These are phyloP conservation scores for Pseudogymnoascus sp. DNA, from an alignment of 2,329 filamentous ascomycete species.

Conservation along the genomic window DNA sequence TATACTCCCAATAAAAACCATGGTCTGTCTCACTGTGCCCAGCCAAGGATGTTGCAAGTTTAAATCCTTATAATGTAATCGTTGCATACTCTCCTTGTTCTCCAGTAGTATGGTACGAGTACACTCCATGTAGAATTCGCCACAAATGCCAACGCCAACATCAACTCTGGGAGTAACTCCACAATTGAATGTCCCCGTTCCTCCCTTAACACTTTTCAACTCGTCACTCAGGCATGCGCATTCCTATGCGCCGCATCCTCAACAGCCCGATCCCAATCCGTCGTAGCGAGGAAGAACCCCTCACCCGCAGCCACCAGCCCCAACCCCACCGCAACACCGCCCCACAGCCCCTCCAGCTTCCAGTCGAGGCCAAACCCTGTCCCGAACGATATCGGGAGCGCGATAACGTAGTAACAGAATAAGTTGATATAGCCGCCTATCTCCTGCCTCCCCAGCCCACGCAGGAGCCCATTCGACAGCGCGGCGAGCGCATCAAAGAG, in stretches of 20 bases:
- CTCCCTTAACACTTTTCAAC: neutral
- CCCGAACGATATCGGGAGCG: conserved; percentile 73
- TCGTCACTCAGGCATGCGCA: conserved; percentile 27
- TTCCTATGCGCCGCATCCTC: conserved; percentile 53
- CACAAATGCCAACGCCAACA: neutral
- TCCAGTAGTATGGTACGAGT: neutral
- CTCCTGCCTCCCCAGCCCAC: conserved; percentile 80
- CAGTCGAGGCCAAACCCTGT: conserved; percentile 69
- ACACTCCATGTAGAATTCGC: neutral
- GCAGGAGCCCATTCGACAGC: conserved; percentile 74
- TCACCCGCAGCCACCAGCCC: conserved; percentile 47
- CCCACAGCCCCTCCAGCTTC: conserved; percentile 76
- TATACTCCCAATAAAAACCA: neutral
- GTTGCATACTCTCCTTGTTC: neutral
- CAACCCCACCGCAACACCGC: conserved; percentile 58
- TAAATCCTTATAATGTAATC: neutral
- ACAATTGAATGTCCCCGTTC: neutral
- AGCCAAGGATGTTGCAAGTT: neutral
- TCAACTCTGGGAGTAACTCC: no score
- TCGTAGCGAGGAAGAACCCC: conserved; percentile 45
- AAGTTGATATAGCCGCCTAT: conserved; percentile 86
- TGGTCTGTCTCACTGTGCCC: neutral
- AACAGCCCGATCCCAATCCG: conserved; percentile 53
- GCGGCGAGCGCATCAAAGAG: conserved; percentile 76
- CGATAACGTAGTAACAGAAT: conserved; percentile 77